Conservation (phyloP, 2,329 filamentous ascomycete species). For the Chaetothyriales sp. region DNA sequence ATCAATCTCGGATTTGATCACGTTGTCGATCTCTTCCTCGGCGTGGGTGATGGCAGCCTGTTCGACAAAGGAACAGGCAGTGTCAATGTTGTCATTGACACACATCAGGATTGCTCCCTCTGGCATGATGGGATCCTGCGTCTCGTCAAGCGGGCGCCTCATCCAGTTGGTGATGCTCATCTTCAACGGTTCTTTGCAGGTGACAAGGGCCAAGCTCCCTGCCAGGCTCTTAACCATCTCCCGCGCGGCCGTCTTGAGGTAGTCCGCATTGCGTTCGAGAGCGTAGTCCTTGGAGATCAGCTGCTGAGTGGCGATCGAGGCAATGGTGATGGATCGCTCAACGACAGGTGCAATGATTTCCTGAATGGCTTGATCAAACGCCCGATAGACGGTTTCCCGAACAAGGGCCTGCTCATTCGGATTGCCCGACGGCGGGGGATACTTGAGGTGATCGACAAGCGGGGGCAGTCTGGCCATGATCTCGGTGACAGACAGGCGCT, state of each 20-base stretch:
- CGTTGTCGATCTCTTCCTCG: slow-evolving; percentile 83
- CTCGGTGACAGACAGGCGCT: slow-evolving; percentile 59
- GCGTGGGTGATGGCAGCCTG: slow-evolving; percentile 90
- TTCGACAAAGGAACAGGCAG: slow-evolving; percentile 85
- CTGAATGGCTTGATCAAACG: slow-evolving; percentile 76
- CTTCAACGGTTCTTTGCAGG: slow-evolving; percentile 87
- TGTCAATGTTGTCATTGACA: slow-evolving; percentile 91
- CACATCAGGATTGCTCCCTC: slow-evolving; percentile 97
- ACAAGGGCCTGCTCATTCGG: slow-evolving; percentile 56
- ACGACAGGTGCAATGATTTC: slow-evolving; percentile 98
- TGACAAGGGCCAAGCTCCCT: slow-evolving; percentile 88
- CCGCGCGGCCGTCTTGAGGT: slow-evolving; percentile 69
- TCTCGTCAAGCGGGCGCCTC: slow-evolving; percentile 51
- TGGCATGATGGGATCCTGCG: slow-evolving; percentile 50
- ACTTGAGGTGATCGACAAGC: slow-evolving; percentile 60
- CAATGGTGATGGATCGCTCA: slow-evolving; percentile 92
- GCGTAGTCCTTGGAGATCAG: slow-evolving; percentile 94
- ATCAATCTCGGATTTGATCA: slow-evolving; percentile 69
- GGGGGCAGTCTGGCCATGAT: slow-evolving; percentile 73
- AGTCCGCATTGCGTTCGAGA: slow-evolving; percentile 78
- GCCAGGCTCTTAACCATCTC: slow-evolving; percentile 92
- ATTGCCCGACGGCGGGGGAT: slow-evolving; percentile 63
- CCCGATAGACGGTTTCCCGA: slow-evolving; percentile 62
- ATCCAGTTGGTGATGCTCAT: slow-evolving; percentile 98
- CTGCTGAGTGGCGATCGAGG: slow-evolving; percentile 88